phyloP scores from a whole-genome alignment of 2,329 filamentous ascomycete genomes.

The Aspergillus brasiliensis region DNA sequence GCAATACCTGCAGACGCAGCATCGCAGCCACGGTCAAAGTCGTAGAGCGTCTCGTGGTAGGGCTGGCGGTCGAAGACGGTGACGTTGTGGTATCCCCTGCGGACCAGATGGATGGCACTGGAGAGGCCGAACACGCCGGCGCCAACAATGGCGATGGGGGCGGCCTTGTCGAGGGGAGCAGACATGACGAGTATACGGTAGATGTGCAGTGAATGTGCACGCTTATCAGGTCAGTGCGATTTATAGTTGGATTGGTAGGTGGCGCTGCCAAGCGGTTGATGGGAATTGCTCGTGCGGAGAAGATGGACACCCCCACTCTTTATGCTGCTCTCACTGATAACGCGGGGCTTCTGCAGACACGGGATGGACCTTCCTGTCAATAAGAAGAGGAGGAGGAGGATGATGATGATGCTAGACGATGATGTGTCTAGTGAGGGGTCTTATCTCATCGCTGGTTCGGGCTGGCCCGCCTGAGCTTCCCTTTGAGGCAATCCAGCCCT shows the following conservation, averaged over 20 bases:
- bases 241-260: neutral
- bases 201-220: neutral
- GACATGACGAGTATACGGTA: neutral
- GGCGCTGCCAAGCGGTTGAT: neutral
- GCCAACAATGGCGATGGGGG: slow-evolving; percentile 45
- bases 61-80: slow-evolving; percentile 54
- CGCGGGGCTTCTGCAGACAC: neutral
- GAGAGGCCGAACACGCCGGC: slow-evolving; percentile 48
- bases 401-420: neutral
- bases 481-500: too few species aligned
- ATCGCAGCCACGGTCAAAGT: slow-evolving; percentile 46
- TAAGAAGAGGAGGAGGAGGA: neutral
- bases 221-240: neutral
- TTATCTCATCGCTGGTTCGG: neutral
- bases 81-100: slow-evolving; percentile 50
- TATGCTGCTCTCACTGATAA: neutral
- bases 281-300: neutral
- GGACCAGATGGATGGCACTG: slow-evolving; percentile 48
- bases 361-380: neutral
- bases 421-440: neutral
- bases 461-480: neutral
- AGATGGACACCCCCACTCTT: neutral
- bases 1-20: slow-evolving; percentile 46
- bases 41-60: slow-evolving; percentile 45
- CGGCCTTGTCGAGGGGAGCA: neutral